Percentiles rank a stretch among this genome's conserved stretches.
phyloP scores from a whole-genome alignment of 23 red algal genomes.

The Cyanidiococcus yangmingshanensis region DNA sequence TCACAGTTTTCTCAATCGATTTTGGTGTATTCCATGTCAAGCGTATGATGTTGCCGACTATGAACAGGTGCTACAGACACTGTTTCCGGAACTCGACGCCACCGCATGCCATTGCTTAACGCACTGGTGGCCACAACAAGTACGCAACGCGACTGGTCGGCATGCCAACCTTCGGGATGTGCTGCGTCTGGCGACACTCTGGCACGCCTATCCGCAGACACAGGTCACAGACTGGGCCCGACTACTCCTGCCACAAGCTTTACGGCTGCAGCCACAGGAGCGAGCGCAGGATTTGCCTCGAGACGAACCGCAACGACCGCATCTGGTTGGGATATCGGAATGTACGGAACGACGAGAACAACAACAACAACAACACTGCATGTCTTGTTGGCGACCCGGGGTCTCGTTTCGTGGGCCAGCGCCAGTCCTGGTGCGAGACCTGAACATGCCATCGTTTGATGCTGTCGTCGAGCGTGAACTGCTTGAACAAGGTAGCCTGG shows the following conservation, averaged over 20 bases:
- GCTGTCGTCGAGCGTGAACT: too few relatives aligned
- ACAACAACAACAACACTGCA: too few relatives aligned
- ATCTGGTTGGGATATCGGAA: too few relatives aligned
- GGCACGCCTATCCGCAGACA: neutral
- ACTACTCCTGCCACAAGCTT: neutral
- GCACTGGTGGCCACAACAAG: neutral
- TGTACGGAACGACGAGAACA: too few relatives aligned
- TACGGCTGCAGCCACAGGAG: too few relatives aligned
- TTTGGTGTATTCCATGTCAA: conserved; percentile 47
- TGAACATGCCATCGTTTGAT: too few relatives aligned
- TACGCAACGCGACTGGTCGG: neutral
- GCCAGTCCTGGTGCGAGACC: too few relatives aligned
- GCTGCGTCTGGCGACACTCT: neutral
- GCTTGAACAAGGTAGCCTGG: too few relatives aligned
- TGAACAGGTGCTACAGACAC: conserved; percentile 23
- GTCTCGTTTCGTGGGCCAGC: too few relatives aligned
- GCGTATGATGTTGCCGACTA: conserved; percentile 38
- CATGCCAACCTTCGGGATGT: neutral
- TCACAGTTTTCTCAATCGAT: conserved; percentile 74
- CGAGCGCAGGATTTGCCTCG: too few relatives aligned
- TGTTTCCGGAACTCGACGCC: neutral
- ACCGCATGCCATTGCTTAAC: neutral
- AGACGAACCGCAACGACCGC: too few relatives aligned
- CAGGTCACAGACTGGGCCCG: neutral
- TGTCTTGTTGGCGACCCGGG: too few relatives aligned